Percentiles rank a stretch among this genome's conserved stretches.
Evolutionary conservation across 192 early-diverging fungal genomes (phyloP).

Genomic region (Physocladia obscura): DNA sequence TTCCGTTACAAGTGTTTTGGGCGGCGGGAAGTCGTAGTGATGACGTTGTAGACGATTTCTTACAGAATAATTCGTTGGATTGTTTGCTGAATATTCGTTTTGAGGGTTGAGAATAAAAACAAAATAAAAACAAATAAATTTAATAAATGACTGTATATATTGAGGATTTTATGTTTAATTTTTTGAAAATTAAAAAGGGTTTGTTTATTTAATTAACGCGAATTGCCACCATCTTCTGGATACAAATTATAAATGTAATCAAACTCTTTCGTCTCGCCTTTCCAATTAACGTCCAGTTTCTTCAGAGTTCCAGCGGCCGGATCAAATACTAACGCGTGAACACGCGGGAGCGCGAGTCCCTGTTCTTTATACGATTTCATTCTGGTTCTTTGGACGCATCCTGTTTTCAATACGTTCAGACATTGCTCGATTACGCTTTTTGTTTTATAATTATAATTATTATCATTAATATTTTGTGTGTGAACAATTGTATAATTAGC

Average conservation of each 20-base stretch:
- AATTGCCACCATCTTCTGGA: neutral
- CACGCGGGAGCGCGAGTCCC: constrained; percentile 9
- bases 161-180: too few species aligned
- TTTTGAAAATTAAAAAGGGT: neutral
- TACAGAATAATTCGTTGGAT: neutral
- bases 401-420: constrained; percentile 24
- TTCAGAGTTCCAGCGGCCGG: constrained; percentile 12
- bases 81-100: neutral
- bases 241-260: constrained; percentile 25
- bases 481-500: too few species aligned
- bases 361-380: constrained; percentile 10
- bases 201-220: neutral
- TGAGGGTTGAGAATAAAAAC: too few species aligned
- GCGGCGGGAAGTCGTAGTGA: neutral
- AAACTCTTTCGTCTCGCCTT: constrained; percentile 25
- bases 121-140: too few species aligned
- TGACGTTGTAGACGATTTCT: neutral
- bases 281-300: constrained; percentile 25
- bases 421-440: constrained; percentile 13
- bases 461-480: constrained; percentile 26
- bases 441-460: too few species aligned
- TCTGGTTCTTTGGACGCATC: neutral
- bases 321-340: constrained; percentile 23
- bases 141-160: too few species aligned
- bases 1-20: neutral